Conservation (phyloP, 371 early-diverging fungal species). For the Circinella minor region DNA sequence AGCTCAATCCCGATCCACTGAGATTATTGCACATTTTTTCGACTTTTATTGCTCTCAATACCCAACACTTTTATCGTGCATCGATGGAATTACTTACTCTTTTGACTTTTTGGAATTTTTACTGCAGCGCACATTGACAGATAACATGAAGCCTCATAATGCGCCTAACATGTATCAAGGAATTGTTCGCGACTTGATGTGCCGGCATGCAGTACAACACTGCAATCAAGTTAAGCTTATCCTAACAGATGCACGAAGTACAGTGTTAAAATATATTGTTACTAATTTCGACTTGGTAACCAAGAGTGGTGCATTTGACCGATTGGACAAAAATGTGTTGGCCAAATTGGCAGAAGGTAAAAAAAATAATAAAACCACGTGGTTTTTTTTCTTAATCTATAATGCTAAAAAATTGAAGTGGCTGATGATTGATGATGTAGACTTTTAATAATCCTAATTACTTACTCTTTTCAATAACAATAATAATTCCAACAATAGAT, state of each 20-base stretch:
- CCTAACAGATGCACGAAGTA: conserved; percentile 38
- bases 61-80: conserved; percentile 43
- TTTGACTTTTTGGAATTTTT: conserved; percentile 44
- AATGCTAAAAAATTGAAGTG: too few relatives aligned
- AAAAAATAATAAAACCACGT: neutral
- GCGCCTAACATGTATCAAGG: conserved; percentile 42
- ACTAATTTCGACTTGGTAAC: conserved; percentile 27
- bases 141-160: conserved; percentile 37
- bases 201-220: conserved; percentile 42
- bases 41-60: conserved; percentile 42
- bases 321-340: conserved; percentile 28
- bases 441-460: too few relatives aligned
- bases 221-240: conserved; percentile 34
- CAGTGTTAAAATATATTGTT: conserved; percentile 31
- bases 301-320: conserved; percentile 28
- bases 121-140: conserved; percentile 31
- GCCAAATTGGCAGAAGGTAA: conserved; percentile 36
- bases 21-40: conserved; percentile 36
- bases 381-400: neutral
- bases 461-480: neutral
- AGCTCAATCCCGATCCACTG: conserved; percentile 31
- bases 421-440: neutral
- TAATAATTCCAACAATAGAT: neutral
- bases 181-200: conserved; percentile 44
- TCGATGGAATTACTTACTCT: conserved; percentile 48